Conservation (phyloP, 495 filamentous ascomycete genomes). For the Schizothecium vesticola region DNA sequence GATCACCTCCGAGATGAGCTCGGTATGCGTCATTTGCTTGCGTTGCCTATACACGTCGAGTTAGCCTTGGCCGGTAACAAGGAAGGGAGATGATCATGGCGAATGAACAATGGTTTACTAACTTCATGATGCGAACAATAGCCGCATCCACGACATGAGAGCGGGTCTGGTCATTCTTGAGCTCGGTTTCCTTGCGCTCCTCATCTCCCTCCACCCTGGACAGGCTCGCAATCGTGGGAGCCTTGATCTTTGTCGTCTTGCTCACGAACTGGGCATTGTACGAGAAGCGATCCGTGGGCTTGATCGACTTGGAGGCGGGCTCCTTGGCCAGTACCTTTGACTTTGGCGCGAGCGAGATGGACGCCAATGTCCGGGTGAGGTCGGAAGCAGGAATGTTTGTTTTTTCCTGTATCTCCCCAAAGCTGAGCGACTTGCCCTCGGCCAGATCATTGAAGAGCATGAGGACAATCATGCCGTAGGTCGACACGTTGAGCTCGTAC, state of each 20-base stretch:
- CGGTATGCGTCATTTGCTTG: constrained; percentile 72
- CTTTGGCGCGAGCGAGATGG: constrained; percentile 79
- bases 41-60: constrained; percentile 61
- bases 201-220: constrained; percentile 82
- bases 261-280: constrained; percentile 82
- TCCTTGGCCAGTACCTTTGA: constrained; percentile 77
- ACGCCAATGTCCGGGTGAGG: constrained; percentile 75
- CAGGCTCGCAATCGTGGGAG: constrained; percentile 59
- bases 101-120: constrained; percentile 33
- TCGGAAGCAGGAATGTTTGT: constrained; percentile 80
- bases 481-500: constrained; percentile 88
- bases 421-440: constrained; percentile 60
- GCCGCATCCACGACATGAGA: constrained; percentile 79
- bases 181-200: constrained; percentile 81
- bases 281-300: constrained; percentile 70
- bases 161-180: constrained; percentile 76
- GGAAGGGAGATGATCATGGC: background rate
- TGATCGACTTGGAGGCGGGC: constrained; percentile 76
- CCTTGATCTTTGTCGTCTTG: constrained; percentile 78
- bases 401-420: constrained; percentile 75
- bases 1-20: constrained; percentile 81
- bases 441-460: constrained; percentile 80
- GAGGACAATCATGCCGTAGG: constrained; percentile 86
- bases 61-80: background rate
- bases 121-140: constrained; percentile 96